A percentile compares a stretch with the other conserved stretches of the same genome.
These are phyloP conservation scores for Cryptococcus neoformans DNA, from an alignment of 1,284 basidiomycete genomes.

Conservation along the genomic window DNA sequence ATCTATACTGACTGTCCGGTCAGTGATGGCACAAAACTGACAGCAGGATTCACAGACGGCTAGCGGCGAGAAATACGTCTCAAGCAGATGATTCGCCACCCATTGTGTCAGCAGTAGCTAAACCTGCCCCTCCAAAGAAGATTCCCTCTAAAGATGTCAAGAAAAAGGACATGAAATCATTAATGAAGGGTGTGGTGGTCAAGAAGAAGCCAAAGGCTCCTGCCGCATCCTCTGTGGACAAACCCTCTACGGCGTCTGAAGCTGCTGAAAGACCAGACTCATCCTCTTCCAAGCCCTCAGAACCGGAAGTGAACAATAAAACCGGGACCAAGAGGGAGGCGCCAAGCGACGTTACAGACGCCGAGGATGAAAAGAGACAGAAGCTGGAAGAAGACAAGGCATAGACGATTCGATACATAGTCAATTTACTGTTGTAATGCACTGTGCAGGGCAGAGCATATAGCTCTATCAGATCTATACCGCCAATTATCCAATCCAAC, in stretches of 20 bases:
- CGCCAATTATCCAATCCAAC: too few relatives aligned
- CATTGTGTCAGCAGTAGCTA: too few relatives aligned
- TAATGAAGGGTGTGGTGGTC: slow-evolving; percentile 49
- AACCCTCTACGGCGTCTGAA: not conserved
- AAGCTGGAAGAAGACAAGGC: slow-evolving; percentile 4
- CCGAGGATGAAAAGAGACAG: slow-evolving; percentile 17
- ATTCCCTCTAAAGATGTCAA: not conserved
- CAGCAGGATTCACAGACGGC: too few relatives aligned
- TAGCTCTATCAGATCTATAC: too few relatives aligned
- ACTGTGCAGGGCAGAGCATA: too few relatives aligned
- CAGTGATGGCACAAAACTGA: not conserved
- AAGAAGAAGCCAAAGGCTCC: slow-evolving; percentile 42
- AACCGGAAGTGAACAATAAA: not conserved
- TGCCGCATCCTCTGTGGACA: not conserved
- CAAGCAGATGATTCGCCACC: too few relatives aligned
- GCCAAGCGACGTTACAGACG: slow-evolving; percentile 5
- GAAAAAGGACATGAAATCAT: slow-evolving; percentile 42
- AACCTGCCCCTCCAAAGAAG: not conserved
- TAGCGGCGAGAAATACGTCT: too few relatives aligned
- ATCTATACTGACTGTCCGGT: slow-evolving; percentile 22
- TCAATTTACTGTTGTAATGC: too few relatives aligned
- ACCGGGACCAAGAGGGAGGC: slow-evolving; percentile 1
- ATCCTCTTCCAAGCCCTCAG: not conserved
- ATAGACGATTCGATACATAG: not conserved
- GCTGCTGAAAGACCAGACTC: not conserved